These are phyloP conservation scores for sorghum (Sorghum bicolor) DNA, from an alignment of 176 grass and related monocot species.

Conservation along the genomic window Sorghum_bicolor_NCBIv3 NC_012873.2:64178501-64179000, in stretches of 20 bases:
- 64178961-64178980: neutral
- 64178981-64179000: neutral
- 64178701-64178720: neutral
- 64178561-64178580: neutral
- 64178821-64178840: slow-evolving; percentile 44
- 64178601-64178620: neutral
- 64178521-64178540: too few relatives aligned
- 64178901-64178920: slow-evolving; percentile 34
- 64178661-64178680: neutral
- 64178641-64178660: neutral
- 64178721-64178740: neutral
- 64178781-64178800: slow-evolving; percentile 51
- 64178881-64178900: slow-evolving; percentile 9
- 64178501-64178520: too few relatives aligned
- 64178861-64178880: slow-evolving; percentile 42
- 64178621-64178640: too few relatives aligned
- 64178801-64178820: slow-evolving; percentile 58
- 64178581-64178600: neutral
- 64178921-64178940: neutral
- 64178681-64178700: neutral
- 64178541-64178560: neutral
- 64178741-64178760: slow-evolving; percentile 7
- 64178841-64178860: neutral
- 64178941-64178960: neutral
- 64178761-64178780: slow-evolving; percentile 54